Percentiles rank a stretch among this genome's conserved stretches.
These are phyloP conservation scores for Microbotryum silenes-acaulis DNA, from an alignment of 1,284 basidiomycete species.

Conservation along the genomic window DNA sequence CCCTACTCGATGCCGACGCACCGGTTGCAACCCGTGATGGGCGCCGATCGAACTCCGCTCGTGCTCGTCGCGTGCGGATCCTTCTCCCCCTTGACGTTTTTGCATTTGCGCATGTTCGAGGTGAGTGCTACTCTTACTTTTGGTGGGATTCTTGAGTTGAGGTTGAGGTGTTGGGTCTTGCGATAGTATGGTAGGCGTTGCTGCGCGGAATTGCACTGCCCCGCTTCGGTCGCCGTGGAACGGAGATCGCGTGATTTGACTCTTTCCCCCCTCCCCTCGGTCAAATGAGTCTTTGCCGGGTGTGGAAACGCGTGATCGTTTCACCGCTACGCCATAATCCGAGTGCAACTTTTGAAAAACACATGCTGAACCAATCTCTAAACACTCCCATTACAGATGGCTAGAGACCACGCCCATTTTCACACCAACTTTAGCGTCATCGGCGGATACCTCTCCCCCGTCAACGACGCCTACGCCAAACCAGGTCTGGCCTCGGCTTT, in stretches of 20 bases:
- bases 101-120: constrained; percentile 40
- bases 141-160: neutral
- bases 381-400: constrained; percentile 16
- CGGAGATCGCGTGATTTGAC: neutral
- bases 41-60: constrained; percentile 34
- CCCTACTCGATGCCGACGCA: constrained; percentile 25
- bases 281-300: neutral
- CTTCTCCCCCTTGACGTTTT: constrained; percentile 38
- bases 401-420: constrained; percentile 33
- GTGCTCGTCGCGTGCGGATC: constrained; percentile 39
- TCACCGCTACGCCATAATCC: too few relatives aligned
- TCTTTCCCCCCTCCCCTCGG: neutral
- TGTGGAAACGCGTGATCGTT: too few relatives aligned
- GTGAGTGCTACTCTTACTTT: constrained; percentile 4
- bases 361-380: neutral
- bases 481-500: constrained; percentile 34
- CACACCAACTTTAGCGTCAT: constrained; percentile 35
- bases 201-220: too few relatives aligned
- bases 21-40: constrained; percentile 15
- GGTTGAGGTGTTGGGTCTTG: too few relatives aligned
- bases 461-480: constrained; percentile 39
- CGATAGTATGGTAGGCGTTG: too few relatives aligned
- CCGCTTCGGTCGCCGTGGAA: neutral
- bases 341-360: too few relatives aligned
- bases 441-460: constrained; percentile 37